Evolutionary conservation across 176 grass and related monocot species (phyloP).

Genomic region (Aegilops sharonensis): DNA sequence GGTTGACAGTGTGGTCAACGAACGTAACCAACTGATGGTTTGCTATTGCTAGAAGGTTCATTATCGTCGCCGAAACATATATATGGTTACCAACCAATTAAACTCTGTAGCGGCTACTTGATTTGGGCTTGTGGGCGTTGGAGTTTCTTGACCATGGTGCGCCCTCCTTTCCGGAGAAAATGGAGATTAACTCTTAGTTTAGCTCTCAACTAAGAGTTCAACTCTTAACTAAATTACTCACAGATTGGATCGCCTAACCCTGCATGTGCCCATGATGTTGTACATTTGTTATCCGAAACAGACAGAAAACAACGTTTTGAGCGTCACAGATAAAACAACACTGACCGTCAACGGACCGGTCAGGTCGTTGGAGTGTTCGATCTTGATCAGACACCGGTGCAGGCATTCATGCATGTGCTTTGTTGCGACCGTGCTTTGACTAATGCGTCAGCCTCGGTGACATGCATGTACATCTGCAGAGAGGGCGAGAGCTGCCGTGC

Average conservation of each 20-base stretch:
- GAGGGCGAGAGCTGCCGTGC: not conserved
- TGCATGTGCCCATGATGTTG: not conserved
- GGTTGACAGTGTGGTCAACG: not conserved
- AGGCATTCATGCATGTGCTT: not conserved
- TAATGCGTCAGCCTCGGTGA: conserved; percentile 1
- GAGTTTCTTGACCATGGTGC: too few species aligned
- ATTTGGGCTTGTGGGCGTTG: too few species aligned
- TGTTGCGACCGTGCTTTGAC: not conserved
- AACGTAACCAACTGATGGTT: not conserved
- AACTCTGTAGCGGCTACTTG: too few species aligned
- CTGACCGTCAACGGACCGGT: not conserved
- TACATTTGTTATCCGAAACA: not conserved
- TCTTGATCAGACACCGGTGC: not conserved
- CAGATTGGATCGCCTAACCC: too few species aligned
- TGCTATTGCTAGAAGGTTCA: not conserved
- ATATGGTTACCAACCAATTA: too few species aligned
- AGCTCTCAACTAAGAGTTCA: too few species aligned
- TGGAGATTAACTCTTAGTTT: too few species aligned
- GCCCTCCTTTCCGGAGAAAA: too few species aligned
- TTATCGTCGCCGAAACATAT: too few species aligned
- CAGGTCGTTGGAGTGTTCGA: not conserved
- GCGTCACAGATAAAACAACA: conserved; percentile 11
- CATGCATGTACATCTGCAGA: not conserved
- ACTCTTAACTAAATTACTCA: too few species aligned
- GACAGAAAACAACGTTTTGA: not conserved